Percentiles rank a stretch among this genome's conserved stretches.
phyloP scores from a whole-genome alignment of 495 filamentous ascomycete genomes.

The Neurospora hispaniola region DNA sequence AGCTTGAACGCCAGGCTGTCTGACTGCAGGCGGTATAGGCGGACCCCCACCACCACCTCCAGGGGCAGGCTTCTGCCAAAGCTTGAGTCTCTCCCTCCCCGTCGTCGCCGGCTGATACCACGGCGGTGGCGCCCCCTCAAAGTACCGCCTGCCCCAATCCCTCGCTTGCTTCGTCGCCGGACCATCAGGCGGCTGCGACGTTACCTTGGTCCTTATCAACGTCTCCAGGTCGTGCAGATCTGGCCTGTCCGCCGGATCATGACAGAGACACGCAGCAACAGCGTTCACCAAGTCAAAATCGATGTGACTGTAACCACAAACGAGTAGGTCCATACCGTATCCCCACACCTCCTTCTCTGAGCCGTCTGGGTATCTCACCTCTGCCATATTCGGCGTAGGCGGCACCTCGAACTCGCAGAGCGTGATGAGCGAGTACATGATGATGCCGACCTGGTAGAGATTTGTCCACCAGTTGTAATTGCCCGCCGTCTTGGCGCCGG shows the following conservation, averaged over 20 bases:
- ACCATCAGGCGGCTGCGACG: not conserved
- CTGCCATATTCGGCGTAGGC: not conserved
- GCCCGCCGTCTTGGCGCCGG: not conserved
- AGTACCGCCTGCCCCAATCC: not conserved
- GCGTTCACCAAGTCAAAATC: conserved; percentile 1
- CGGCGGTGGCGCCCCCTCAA: not conserved
- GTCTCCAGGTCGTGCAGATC: not conserved
- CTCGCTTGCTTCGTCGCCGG: not conserved
- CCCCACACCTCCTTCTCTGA: not conserved
- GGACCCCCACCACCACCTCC: not conserved
- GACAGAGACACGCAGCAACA: not conserved
- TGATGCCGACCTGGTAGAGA: conserved; percentile 7
- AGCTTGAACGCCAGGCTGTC: not conserved
- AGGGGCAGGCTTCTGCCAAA: not conserved
- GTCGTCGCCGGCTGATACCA: not conserved
- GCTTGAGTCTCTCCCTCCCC: not conserved
- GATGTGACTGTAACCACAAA: not conserved
- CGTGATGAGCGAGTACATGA: conserved; percentile 3
- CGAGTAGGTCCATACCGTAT: conserved; percentile 1
- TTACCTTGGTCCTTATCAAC: not conserved
- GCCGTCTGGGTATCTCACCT: not conserved
- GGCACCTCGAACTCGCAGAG: not conserved
- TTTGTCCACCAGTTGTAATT: conserved; percentile 9
- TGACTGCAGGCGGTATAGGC: not conserved
- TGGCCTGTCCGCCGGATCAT: not conserved